Evolutionary conservation across 73 alveolate species (phyloP), one percentile per base, ranked within the genome.

Genomic region (Paraurostyla sp.): DNA sequence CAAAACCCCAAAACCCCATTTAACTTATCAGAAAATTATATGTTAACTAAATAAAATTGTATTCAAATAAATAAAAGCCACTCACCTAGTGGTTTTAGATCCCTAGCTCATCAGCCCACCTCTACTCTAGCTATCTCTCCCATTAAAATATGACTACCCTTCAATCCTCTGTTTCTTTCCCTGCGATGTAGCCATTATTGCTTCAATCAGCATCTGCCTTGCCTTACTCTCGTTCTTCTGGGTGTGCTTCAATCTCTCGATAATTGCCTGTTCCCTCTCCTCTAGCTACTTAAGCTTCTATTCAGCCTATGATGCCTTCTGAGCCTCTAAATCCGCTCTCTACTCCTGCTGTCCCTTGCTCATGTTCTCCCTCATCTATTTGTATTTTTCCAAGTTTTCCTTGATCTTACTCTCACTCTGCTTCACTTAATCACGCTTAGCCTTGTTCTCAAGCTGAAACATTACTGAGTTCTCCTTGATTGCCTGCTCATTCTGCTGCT

Each of bases 211-310:
- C 86, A 73, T 73, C 20, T 73, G 22, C 29, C 59, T 42, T 20
- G 56, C 86, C 46, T 73, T 73, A 45, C 30, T 48, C 32, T 73
- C 86, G 11, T 51, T 48, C 30, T 29, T 73, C 29, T 73, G 38
- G 46, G 86, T 73, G 23, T 49, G 51, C 52, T 73, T 73, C 32
- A 73, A 49, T 73, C 86, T 73, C 38, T 73, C 86, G 7, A 73
- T 73, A 13, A 73, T 73, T 73, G 86, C 86, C 36, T 73, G 46
- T 30, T 73, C 86, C 56, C 51, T 73, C 71, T 48, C 15, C 27
- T 73, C 86, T 23, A 73, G 52, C 51, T 33, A 27, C 71, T 73
- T 73, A 18, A 73, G 30, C 7, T 23, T 73, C 25, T 49, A 16
- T n/a, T 73, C 86, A 15, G 86, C 86, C 25, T 13, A 22, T 73